phyloP scores from a whole-genome alignment of 768 basidiomycete genomes.

The Mycena pura region DNA sequence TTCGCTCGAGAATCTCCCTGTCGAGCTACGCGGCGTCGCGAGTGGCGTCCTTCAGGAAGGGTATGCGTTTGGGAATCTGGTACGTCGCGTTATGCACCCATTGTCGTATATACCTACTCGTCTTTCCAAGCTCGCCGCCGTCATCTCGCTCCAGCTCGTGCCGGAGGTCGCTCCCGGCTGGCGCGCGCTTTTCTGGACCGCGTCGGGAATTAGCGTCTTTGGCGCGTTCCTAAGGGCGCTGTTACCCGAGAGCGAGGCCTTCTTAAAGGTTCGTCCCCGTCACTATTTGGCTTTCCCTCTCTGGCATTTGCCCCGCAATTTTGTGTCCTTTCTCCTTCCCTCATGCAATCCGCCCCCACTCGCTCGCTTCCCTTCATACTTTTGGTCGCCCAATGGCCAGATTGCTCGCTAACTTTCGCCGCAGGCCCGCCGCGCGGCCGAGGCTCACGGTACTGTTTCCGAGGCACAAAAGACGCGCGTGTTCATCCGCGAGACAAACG shows the following conservation, averaged over 20 bases:
- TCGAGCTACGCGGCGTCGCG: slow-evolving; percentile 9
- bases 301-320: neutral
- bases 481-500: slow-evolving; percentile 75
- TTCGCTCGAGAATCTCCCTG: slow-evolving; percentile 17
- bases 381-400: neutral
- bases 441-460: slow-evolving; percentile 32
- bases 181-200: slow-evolving; percentile 86
- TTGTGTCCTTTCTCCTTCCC: neutral
- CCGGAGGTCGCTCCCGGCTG: slow-evolving; percentile 55
- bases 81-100: neutral
- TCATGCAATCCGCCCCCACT: neutral
- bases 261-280: slow-evolving; percentile 12
- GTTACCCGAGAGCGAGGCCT: slow-evolving; percentile 77
- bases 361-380: neutral
- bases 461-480: slow-evolving; percentile 61
- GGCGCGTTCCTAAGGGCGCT: slow-evolving; percentile 69
- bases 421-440: slow-evolving; percentile 20
- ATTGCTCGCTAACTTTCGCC: neutral
- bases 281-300: neutral
- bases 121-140: slow-evolving; percentile 61
- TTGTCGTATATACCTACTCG: neutral
- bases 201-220: slow-evolving; percentile 69
- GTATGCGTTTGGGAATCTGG: slow-evolving; percentile 12
- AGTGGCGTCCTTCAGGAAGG: slow-evolving; percentile 11
- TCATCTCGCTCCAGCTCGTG: slow-evolving; percentile 77